phyloP scores from a whole-genome alignment of 2,329 filamentous ascomycete species.

The Fusarium buharicum region DNA sequence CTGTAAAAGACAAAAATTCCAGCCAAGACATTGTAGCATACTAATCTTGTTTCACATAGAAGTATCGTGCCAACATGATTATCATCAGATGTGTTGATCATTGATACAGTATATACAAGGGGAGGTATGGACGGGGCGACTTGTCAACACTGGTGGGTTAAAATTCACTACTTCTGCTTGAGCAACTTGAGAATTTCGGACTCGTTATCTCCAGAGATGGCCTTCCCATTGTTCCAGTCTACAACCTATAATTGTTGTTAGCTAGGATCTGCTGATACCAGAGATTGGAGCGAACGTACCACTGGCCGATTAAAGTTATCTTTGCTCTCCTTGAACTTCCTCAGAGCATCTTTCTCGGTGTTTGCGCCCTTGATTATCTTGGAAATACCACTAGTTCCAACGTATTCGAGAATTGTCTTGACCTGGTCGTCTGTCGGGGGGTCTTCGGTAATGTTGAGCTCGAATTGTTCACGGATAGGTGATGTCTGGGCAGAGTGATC shows the following conservation, averaged over 20 bases:
- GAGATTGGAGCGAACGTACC: slow-evolving; percentile 60
- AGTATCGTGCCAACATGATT: not conserved
- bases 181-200: slow-evolving; percentile 90
- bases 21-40: not conserved
- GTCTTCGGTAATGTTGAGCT: slow-evolving; percentile 84
- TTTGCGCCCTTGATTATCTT: slow-evolving; percentile 77
- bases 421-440: slow-evolving; percentile 85
- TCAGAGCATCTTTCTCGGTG: slow-evolving; percentile 80
- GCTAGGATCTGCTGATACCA: not conserved
- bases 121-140: slow-evolving; percentile 12
- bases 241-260: slow-evolving; percentile 63
- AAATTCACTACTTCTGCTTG: slow-evolving; percentile 56
- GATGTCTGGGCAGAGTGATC: slow-evolving; percentile 74
- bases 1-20: not conserved
- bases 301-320: slow-evolving; percentile 79
- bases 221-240: slow-evolving; percentile 93
- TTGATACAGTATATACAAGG: slow-evolving; percentile 28
- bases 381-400: slow-evolving; percentile 70
- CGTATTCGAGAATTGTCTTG: slow-evolving; percentile 83
- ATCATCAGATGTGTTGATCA: slow-evolving; percentile 14
- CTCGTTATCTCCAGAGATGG: slow-evolving; percentile 79
- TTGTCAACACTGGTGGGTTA: slow-evolving; percentile 26
- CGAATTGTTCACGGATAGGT: slow-evolving; percentile 74
- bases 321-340: slow-evolving; percentile 76
- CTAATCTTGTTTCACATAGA: slow-evolving; percentile 6